phyloP scores from a whole-genome alignment of 768 basidiomycete species.

The Lentinus tigrinus region DNA sequence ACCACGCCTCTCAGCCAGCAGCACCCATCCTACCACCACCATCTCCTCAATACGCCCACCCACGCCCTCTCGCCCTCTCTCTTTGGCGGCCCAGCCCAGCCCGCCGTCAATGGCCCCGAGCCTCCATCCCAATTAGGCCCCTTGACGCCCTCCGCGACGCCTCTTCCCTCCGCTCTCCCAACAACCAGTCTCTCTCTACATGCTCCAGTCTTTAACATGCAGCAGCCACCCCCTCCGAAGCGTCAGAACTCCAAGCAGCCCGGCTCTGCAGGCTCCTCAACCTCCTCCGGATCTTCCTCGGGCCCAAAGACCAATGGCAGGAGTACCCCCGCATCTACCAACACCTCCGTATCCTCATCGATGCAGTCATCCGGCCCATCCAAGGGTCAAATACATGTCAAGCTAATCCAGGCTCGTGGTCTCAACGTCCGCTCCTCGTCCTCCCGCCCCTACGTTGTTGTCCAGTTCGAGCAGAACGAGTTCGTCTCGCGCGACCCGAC shows the following conservation, averaged over 20 bases:
- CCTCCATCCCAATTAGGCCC: slow-evolving; percentile 34
- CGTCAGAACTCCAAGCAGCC: slow-evolving; percentile 32
- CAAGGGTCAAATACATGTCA: slow-evolving; percentile 88
- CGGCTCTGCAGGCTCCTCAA: slow-evolving; percentile 21
- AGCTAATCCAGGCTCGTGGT: slow-evolving; percentile 87
- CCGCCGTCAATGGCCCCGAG: slow-evolving; percentile 47
- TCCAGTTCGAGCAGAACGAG: slow-evolving; percentile 98
- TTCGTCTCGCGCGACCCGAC: slow-evolving; percentile 92
- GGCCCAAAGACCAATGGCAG: slow-evolving; percentile 6
- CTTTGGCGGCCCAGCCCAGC: slow-evolving; percentile 23
- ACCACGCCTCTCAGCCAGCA: background rate
- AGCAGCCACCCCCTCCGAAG: slow-evolving; percentile 51
- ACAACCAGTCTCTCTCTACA: slow-evolving; percentile 72
- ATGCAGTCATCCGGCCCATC: slow-evolving; percentile 34
- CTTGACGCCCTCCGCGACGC: slow-evolving; percentile 37
- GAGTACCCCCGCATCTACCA: slow-evolving; percentile 23
- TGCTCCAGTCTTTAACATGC: slow-evolving; percentile 85
- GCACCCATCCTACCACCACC: slow-evolving; percentile 24
- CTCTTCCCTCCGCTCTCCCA: slow-evolving; percentile 44
- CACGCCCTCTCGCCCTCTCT: slow-evolving; percentile 32
- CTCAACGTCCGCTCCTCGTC: slow-evolving; percentile 68
- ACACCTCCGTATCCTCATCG: slow-evolving; percentile 20
- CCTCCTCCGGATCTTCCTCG: slow-evolving; percentile 31
- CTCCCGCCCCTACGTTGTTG: slow-evolving; percentile 89
- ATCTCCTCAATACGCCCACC: slow-evolving; percentile 29